phyloP scores from a whole-genome alignment of 2,329 filamentous ascomycete species.

The Colletotrichum filicis region DNA sequence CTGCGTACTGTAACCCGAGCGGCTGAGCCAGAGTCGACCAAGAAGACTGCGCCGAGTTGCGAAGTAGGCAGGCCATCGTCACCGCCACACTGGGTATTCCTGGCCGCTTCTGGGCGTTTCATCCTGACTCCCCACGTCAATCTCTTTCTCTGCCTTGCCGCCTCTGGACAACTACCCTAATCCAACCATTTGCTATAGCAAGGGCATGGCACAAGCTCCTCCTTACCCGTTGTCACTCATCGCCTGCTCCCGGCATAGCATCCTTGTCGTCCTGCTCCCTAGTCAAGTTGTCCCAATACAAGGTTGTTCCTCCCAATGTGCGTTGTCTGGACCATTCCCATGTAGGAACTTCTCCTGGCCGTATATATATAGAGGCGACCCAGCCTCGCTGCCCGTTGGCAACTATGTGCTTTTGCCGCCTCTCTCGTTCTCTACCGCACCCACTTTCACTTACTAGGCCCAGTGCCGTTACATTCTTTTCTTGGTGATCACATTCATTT shows the following conservation, averaged over 20 bases:
- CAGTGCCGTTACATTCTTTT: constrained; percentile 29
- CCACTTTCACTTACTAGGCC: constrained; percentile 18
- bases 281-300: background rate
- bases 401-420: background rate
- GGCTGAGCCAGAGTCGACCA: background rate
- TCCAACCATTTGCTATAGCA: background rate
- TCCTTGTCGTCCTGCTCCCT: constrained; percentile 12
- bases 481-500: constrained; percentile 19
- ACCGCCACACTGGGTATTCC: constrained; percentile 9
- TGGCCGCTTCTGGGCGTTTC: constrained; percentile 30
- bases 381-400: background rate
- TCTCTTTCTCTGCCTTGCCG: constrained; percentile 12
- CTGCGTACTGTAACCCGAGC: background rate
- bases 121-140: constrained; percentile 20
- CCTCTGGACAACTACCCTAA: background rate
- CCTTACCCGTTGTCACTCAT: background rate
- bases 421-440: constrained; percentile 7
- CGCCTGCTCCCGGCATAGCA: background rate
- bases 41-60: constrained; percentile 5
- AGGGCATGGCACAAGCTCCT: constrained; percentile 10
- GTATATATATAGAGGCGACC: constrained; percentile 15
- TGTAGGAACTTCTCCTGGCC: background rate
- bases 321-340: background rate
- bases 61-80: constrained; percentile 7
- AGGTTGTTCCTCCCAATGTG: background rate